phyloP scores from a whole-genome alignment of 495 filamentous ascomycete species.

The Daldinia bambusicola region DNA sequence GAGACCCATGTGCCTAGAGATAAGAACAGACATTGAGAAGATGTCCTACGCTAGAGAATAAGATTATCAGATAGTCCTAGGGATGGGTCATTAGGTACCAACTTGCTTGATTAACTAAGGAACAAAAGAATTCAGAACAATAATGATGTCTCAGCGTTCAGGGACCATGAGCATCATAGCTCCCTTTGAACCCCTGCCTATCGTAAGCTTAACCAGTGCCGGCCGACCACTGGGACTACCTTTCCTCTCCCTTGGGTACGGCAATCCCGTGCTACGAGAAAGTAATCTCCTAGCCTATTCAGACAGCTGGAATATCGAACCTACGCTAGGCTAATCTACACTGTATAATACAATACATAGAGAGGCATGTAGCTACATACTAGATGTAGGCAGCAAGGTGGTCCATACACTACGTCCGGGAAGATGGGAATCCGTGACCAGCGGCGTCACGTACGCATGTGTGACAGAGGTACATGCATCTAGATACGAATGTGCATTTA shows the following conservation, averaged over 20 bases:
- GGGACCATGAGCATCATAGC: slow-evolving; percentile 2
- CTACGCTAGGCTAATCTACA: no score
- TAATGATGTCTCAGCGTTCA: neutral
- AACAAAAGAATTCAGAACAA: neutral
- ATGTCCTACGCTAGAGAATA: neutral
- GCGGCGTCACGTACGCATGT: slow-evolving; percentile 7
- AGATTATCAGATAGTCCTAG: slow-evolving; percentile 12
- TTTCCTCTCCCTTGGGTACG: slow-evolving; percentile 15
- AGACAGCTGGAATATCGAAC: slow-evolving; percentile 11
- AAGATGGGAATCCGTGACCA: slow-evolving; percentile 31
- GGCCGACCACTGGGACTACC: slow-evolving; percentile 8
- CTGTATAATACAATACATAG: slow-evolving; percentile 3
- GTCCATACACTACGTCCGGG: slow-evolving; percentile 14
- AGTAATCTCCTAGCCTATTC: slow-evolving; percentile 38
- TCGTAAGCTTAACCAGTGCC: slow-evolving; percentile 28
- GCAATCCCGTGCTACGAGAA: slow-evolving; percentile 14
- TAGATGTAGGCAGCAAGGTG: neutral
- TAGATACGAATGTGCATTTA: slow-evolving; percentile 1
- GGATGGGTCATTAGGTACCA: slow-evolving; percentile 10
- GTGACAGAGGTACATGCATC: neutral
- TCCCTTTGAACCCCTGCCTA: slow-evolving; percentile 6
- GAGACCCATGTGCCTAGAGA: neutral
- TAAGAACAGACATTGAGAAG: neutral
- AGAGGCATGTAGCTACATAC: neutral
- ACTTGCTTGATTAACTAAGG: neutral